Percentiles rank a stretch among this genome's conserved stretches.
Conservation (phyloP, 169 alveolate genomes). For the Pseudocohnilembus persalinus region DNA sequence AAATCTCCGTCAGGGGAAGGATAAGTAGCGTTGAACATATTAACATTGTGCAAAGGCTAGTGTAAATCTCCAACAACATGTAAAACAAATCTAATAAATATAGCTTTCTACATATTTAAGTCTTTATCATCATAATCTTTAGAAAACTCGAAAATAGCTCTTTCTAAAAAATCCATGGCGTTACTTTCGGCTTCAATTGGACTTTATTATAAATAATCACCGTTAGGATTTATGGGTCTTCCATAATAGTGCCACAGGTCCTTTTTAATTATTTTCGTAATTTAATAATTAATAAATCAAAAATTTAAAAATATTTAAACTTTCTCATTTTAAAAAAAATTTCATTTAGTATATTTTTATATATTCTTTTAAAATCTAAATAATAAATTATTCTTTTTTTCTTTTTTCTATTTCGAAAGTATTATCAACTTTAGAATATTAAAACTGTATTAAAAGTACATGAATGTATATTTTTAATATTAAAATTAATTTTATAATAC, state of each 20-base stretch:
- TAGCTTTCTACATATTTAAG: conserved; percentile 2
- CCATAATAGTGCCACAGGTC: conserved; percentile 22
- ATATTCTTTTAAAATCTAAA: no score
- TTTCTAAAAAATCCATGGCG: conserved; percentile 1
- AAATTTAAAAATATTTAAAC: no score
- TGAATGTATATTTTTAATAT: no score
- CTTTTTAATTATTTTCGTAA: no score
- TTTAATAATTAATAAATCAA: no score
- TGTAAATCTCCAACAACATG: conserved; percentile 88
- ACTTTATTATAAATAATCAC: conserved; percentile 43
- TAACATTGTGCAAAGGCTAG: conserved; percentile 78
- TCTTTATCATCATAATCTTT: not conserved
- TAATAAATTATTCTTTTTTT: no score
- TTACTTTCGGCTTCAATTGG: not conserved
- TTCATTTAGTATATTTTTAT: no score
- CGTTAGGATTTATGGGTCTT: conserved; percentile 35
- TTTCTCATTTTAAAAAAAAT: no score
- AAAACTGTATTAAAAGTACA: no score
- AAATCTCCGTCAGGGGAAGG: conserved; percentile 65
- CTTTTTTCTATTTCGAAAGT: no score
- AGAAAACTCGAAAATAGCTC: conserved; percentile 12
- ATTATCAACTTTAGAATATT: no score
- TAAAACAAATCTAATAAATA: conserved; percentile 68
- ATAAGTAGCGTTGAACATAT: conserved; percentile 52
- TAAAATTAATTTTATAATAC: no score